Evolutionary conservation across 192 early-diverging fungal species (phyloP), one percentile per base, ranked within the genome.

Genomic region (Coemansia brasiliensis): DNA sequence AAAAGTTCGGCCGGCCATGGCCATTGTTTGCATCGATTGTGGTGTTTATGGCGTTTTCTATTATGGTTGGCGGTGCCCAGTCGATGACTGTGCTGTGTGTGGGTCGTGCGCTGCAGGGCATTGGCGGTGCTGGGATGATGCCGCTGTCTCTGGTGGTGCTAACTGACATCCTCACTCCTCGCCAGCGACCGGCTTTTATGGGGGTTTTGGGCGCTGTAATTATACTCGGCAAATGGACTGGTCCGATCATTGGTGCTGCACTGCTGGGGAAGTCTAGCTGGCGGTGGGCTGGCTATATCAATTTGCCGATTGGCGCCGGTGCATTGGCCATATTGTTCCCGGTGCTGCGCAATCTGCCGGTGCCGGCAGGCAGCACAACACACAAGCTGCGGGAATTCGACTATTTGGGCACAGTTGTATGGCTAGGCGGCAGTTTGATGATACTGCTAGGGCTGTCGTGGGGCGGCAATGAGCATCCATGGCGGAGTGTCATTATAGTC

Each of bases 221-320:
- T 58, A 80, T 70, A 18, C 20, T 81, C 21, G 74, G 85, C n/a
- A 84, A 81, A 12, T 84, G 90, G 46, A 58, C 87, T 9, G 92
- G 88, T 2, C 90, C 91, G 15, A 55, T 90, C 16, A 42, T 91
- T 10, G 88, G 89, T 37, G 84, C 86, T 15, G 80, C 81, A 8
- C 84, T 92, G 38, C 79, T 83, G 8, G 88, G 88, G 25, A 39
- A 62, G 13, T 59, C 69, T 29, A 73, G 52, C 9, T 87, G 86
- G 86, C 71, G 86, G 18, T 91, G 87, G 84, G 85, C 81, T 59
- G 91, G 89, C 44, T 94, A 84, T 68, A 85, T 92, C 63, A 91
- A 92, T 74, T 59, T 93, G 15, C 90, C 90, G 8, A 24, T 89
- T n/a, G 67, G 84, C 13, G 76, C 85, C 6, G 59, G 70, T 6